Evolutionary conservation across 2,329 filamentous ascomycete genomes (phyloP).

Genomic region (Aureobasidium sp.): DNA sequence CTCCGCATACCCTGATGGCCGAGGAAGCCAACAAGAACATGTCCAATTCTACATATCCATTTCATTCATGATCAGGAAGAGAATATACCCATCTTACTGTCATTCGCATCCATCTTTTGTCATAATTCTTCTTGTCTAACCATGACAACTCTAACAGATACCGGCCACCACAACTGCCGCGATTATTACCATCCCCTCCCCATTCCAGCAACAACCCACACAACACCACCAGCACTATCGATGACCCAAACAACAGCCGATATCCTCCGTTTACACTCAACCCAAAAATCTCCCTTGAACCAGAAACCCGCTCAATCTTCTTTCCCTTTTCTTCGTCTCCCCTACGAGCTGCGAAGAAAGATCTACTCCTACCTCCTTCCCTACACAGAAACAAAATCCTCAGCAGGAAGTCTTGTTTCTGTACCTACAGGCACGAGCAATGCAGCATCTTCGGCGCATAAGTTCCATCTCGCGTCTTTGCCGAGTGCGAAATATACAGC

Average conservation of each 20-base stretch:
- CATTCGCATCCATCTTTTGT: no score
- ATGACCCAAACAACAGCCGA: neutral
- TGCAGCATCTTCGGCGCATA: neutral
- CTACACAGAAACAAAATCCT: slow-evolving; percentile 25
- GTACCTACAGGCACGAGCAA: neutral
- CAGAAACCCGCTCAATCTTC: slow-evolving; percentile 14
- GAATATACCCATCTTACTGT: no score
- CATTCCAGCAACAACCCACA: neutral
- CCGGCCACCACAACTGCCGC: slow-evolving; percentile 31
- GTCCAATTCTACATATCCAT: neutral
- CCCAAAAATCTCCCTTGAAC: slow-evolving; percentile 14
- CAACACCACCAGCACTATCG: neutral
- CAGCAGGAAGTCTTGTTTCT: neutral
- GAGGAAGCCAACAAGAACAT: neutral
- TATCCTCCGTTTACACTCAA: neutral
- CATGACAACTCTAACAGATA: slow-evolving; percentile 18
- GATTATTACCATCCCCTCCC: slow-evolving; percentile 26
- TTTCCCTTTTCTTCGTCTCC: slow-evolving; percentile 32
- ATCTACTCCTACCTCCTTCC: slow-evolving; percentile 39
- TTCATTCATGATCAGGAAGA: no score
- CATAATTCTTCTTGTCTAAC: neutral
- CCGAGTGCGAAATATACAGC: neutral
- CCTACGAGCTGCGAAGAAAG: slow-evolving; percentile 38
- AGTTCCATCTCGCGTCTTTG: neutral
- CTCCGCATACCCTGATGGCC: slow-evolving; percentile 7